phyloP scores from a whole-genome alignment of 805 yeast genomes.

The Candida parachauliodes region DNA sequence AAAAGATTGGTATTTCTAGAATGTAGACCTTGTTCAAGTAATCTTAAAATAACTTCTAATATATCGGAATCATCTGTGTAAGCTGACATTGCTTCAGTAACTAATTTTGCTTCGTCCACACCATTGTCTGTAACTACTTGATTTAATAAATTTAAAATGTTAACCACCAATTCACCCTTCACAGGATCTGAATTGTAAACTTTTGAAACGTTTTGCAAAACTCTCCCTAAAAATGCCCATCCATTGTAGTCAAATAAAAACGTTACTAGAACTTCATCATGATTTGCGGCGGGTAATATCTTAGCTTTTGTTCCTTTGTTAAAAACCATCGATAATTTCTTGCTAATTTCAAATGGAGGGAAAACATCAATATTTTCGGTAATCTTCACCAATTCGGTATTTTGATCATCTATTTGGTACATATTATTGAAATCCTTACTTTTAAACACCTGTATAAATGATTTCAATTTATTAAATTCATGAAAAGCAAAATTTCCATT shows the following conservation, averaged over 20 bases:
- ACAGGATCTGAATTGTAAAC: constrained; percentile 37
- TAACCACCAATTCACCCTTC: constrained; percentile 38
- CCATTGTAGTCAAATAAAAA: constrained; percentile 78
- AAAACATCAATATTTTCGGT: constrained; percentile 46
- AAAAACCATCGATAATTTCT: constrained; percentile 43
- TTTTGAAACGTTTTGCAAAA: constrained; percentile 59
- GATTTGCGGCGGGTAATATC: constrained; percentile 48
- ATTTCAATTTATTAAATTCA: constrained; percentile 53
- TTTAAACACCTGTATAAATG: constrained; percentile 54
- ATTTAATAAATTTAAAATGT: constrained; percentile 50
- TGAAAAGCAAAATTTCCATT: constrained; percentile 66
- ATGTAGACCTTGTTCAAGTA: constrained; percentile 67
- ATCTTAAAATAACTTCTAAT: constrained; percentile 55
- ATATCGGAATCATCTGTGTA: constrained; percentile 57
- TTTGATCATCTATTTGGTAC: constrained; percentile 48
- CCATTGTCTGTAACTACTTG: constrained; percentile 41
- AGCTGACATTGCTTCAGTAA: constrained; percentile 40
- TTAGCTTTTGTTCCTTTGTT: constrained; percentile 63
- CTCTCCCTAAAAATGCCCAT: constrained; percentile 81
- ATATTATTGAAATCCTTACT: constrained; percentile 35
- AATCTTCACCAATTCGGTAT: constrained; percentile 50
- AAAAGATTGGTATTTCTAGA: constrained; percentile 47
- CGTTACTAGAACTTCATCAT: constrained; percentile 45
- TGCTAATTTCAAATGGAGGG: constrained; percentile 54
- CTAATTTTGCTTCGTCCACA: constrained; percentile 19